Evolutionary conservation across 805 yeast genomes (phyloP).

Genomic region (Grigorovia yakushimaensis): DNA sequence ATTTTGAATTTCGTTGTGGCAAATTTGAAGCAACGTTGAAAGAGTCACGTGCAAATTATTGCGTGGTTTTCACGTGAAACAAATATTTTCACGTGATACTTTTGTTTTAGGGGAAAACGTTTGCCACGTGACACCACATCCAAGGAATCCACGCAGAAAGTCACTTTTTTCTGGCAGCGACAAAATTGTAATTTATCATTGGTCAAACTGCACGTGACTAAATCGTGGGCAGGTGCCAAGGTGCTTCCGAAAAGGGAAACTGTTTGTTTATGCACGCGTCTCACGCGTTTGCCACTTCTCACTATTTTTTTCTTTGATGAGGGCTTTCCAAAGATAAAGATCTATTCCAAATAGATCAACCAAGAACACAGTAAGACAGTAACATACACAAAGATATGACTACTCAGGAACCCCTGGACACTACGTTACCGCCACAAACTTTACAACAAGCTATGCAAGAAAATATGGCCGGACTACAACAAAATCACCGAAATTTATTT

Average conservation of each 20-base stretch:
- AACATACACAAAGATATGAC: too few species aligned
- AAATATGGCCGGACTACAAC: background rate
- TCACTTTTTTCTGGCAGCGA: too few species aligned
- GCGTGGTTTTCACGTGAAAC: too few species aligned
- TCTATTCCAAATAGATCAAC: background rate
- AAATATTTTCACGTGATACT: too few species aligned
- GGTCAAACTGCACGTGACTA: too few species aligned
- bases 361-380: background rate
- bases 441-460: background rate
- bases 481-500: constrained; percentile 8
- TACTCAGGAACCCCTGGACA: constrained; percentile 3
- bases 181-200: too few species aligned
- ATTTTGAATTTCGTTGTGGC: constrained; percentile 1
- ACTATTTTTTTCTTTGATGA: too few species aligned
- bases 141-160: too few species aligned
- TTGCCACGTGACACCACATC: too few species aligned
- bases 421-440: too few species aligned
- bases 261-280: background rate
- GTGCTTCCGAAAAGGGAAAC: background rate
- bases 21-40: background rate
- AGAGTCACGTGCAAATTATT: background rate
- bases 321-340: background rate
- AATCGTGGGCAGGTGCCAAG: too few species aligned
- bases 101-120: too few species aligned
- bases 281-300: background rate